Conservation (phyloP, 345 rosid species). For the Pugionium cornutum region DNA sequence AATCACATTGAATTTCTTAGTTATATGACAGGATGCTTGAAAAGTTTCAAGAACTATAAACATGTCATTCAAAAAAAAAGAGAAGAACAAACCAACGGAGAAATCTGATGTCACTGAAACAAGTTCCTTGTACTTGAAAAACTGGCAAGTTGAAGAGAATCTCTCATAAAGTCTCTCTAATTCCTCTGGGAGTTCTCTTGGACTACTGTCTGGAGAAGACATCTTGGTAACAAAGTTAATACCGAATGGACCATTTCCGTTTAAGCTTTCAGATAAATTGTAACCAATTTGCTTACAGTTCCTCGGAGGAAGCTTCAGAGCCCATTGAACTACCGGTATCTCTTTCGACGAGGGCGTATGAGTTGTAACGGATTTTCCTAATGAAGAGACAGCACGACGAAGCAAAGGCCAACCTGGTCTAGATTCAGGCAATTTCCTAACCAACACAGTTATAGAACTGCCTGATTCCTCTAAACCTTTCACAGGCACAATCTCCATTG, state of each 20-base stretch:
- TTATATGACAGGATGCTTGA: conserved; percentile 5
- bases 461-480: conserved; percentile 43
- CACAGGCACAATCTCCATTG: conserved; percentile 61
- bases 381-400: conserved; percentile 45
- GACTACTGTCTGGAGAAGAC: conserved; percentile 41
- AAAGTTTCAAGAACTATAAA: conserved; percentile 8
- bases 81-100: conserved; percentile 55
- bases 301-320: conserved; percentile 56
- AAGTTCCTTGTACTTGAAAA: conserved; percentile 80
- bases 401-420: conserved; percentile 92
- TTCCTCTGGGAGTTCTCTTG: conserved; percentile 51
- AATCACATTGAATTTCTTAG: conserved; percentile 16
- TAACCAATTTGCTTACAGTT: conserved; percentile 41
- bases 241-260: conserved; percentile 52
- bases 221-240: conserved; percentile 31
- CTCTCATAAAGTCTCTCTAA: conserved; percentile 62
- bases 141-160: conserved; percentile 71
- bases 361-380: conserved; percentile 36
- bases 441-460: conserved; percentile 46
- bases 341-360: conserved; percentile 48
- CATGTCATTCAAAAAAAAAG: conserved; percentile 12
- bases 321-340: conserved; percentile 76
- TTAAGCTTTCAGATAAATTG: conserved; percentile 39
- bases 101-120: conserved; percentile 68
- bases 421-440: conserved; percentile 53